Evolutionary conservation across 805 yeast species (phyloP), one percentile per base, ranked within the genome.

Genomic region (Starmerella apis): DNA sequence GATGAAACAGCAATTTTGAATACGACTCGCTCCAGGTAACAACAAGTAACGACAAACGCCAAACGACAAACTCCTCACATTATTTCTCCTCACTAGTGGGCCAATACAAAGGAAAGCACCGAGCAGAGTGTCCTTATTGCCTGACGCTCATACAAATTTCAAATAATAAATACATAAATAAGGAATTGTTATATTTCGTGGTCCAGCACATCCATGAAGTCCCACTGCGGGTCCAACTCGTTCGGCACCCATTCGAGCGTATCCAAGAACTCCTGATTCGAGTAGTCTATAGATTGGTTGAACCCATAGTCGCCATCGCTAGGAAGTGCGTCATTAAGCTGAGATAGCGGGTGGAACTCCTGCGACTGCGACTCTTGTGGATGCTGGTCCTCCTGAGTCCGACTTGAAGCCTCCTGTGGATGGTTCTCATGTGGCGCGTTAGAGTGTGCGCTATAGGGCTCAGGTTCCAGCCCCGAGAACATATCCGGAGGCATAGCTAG

Each of bases 191-290:
- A 33, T 11, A 46, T 35, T 13, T 43, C 43, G 2, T 48, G 41
- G 22, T 48, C 54, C 2, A 53, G 44, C 9, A 51, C 50, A 24
- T 50, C 55, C 51, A 52, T 56, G 47, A 56, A 42, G 35, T 49
- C 52, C 56, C 53, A 57, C 27, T 54, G 56, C 27, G 30, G 5
- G 22, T 52, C 57, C 3, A 54, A 31, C 10, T 48, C 57, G 23
- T 20, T 25, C 20, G 37, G 41, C 2, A 33, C 42, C 56, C 55
- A 54, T 31, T 51, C 56, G 10, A 39, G 27, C 10, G 31, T 35
- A 32, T 43, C 47, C 30, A 53, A 38, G 44, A 52, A 52, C 31
- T 37, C 42, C 46, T 52, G 51, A 11, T 20, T 32, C 27, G 33
- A 28, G 39, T 8, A 31, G 5, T 32, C 13, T 28, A 10, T 31